Evolutionary conservation across 1,284 basidiomycete genomes (phyloP).

Genomic region (Fomitopsis pinicola): DNA sequence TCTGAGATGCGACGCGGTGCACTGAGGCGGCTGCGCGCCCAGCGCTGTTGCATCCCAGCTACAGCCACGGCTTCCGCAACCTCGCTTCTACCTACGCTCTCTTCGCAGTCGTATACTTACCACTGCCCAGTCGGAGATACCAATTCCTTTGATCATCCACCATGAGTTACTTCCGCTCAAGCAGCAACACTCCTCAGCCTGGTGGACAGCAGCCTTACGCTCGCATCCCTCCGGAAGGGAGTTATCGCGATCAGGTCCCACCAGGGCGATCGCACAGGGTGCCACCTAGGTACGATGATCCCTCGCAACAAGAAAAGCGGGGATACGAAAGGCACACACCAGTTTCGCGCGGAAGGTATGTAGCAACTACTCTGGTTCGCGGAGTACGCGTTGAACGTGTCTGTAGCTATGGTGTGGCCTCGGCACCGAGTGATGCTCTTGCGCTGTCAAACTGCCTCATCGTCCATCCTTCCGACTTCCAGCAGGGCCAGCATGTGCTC

Average conservation of each 20-base stretch:
- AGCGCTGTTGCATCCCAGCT: neutral
- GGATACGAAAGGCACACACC: constrained; percentile 22
- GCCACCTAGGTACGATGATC: constrained; percentile 51
- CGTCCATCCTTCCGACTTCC: constrained; percentile 75
- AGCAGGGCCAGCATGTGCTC: constrained; percentile 67
- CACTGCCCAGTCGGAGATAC: too few relatives aligned
- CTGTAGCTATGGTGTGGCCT: constrained; percentile 52
- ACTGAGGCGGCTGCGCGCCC: neutral
- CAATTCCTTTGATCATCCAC: constrained; percentile 3
- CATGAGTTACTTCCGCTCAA: constrained; percentile 52
- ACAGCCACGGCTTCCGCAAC: neutral
- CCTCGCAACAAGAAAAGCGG: constrained; percentile 37
- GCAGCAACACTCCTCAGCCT: constrained; percentile 33
- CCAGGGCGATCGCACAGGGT: constrained; percentile 12
- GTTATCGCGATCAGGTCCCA: constrained; percentile 3
- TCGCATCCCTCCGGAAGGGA: constrained; percentile 35
- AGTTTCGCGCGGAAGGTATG: constrained; percentile 39
- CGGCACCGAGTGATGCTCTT: constrained; percentile 56
- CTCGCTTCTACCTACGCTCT: constrained; percentile 3
- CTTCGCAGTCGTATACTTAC: neutral
- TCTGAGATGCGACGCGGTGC: constrained; percentile 1
- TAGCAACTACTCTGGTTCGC: constrained; percentile 1
- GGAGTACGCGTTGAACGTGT: neutral
- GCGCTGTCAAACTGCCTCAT: constrained; percentile 83
- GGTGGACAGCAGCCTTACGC: constrained; percentile 37